A percentile compares a stretch with the other conserved stretches of the same genome.
These are phyloP conservation scores for Epichloe coenophiala DNA, from an alignment of 2,329 filamentous ascomycete species.

Conservation along the genomic window DNA sequence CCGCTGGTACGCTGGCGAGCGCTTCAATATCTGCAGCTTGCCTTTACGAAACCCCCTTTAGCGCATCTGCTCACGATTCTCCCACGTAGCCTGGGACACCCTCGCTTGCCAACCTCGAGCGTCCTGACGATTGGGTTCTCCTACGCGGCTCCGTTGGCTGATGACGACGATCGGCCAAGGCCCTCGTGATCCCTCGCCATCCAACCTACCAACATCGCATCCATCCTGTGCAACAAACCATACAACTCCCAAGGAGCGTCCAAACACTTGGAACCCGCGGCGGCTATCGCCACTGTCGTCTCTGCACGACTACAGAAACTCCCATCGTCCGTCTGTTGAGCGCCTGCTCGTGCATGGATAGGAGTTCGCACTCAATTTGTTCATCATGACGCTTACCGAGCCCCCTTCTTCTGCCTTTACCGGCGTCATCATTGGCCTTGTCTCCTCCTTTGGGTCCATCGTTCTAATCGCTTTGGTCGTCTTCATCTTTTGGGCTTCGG, in stretches of 20 bases:
- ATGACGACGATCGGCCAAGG: not conserved
- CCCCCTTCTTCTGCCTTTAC: constrained; percentile 37
- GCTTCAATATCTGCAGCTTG: not conserved
- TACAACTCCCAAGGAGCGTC: not conserved
- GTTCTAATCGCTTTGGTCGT: constrained; percentile 71
- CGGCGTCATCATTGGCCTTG: constrained; percentile 85
- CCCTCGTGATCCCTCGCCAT: not conserved
- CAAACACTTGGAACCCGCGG: not conserved
- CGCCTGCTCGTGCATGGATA: constrained; percentile 1
- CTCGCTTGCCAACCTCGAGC: not conserved
- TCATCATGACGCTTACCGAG: constrained; percentile 15
- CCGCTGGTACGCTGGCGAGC: too few relatives aligned
- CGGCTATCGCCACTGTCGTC: constrained; percentile 3
- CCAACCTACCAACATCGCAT: not conserved
- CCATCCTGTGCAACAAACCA: not conserved
- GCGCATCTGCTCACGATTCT: not conserved
- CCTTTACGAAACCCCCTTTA: not conserved
- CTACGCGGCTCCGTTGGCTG: not conserved
- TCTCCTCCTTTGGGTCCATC: constrained; percentile 88
- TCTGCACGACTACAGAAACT: not conserved
- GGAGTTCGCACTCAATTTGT: not conserved
- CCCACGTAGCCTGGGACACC: not conserved
- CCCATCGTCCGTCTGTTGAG: not conserved
- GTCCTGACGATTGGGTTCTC: not conserved
- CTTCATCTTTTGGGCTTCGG: constrained; percentile 77